A percentile compares a stretch with the other conserved stretches of the same genome.
These are phyloP conservation scores for Hagleromyces aurorensis DNA, from an alignment of 805 yeast genomes.

Conservation along the genomic window DNA sequence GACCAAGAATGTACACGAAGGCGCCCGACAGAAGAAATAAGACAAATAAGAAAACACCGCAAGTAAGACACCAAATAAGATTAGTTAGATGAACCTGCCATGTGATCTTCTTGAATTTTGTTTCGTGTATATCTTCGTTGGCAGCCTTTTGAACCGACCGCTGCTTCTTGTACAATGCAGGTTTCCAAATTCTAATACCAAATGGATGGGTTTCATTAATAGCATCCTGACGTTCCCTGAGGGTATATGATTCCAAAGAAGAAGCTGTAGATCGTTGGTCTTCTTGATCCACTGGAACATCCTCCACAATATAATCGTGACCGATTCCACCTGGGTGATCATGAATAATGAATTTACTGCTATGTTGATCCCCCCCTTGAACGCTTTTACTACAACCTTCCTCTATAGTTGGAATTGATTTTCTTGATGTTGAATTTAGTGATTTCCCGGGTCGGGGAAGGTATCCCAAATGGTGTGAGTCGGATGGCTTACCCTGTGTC, in stretches of 20 bases:
- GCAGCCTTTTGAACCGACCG: constrained; percentile 90
- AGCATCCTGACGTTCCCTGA: constrained; percentile 90
- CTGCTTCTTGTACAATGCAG: constrained; percentile 86
- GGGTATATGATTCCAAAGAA: constrained; percentile 75
- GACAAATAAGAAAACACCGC: constrained; percentile 56
- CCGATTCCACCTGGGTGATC: constrained; percentile 8
- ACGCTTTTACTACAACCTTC: too few species aligned
- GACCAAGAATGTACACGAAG: constrained; percentile 35
- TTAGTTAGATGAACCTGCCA: constrained; percentile 63
- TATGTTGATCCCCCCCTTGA: background rate
- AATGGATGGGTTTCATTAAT: constrained; percentile 96
- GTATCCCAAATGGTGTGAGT: too few species aligned
- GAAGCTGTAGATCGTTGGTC: constrained; percentile 27
- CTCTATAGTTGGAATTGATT: too few species aligned
- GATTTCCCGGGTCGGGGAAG: too few species aligned
- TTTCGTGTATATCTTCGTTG: constrained; percentile 86
- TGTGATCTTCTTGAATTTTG: constrained; percentile 44
- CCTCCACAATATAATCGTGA: constrained; percentile 13
- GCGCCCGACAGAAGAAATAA: constrained; percentile 39
- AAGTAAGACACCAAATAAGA: constrained; percentile 59
- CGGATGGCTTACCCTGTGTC: too few species aligned
- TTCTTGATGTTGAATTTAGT: too few species aligned
- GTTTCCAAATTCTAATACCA: constrained; percentile 98
- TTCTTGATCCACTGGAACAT: constrained; percentile 9
- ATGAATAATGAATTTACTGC: constrained; percentile 12